Percentiles rank a stretch among this genome's conserved stretches.
Conservation (phyloP, 805 yeast species). For the Metschnikowia colocasiae region DNA sequence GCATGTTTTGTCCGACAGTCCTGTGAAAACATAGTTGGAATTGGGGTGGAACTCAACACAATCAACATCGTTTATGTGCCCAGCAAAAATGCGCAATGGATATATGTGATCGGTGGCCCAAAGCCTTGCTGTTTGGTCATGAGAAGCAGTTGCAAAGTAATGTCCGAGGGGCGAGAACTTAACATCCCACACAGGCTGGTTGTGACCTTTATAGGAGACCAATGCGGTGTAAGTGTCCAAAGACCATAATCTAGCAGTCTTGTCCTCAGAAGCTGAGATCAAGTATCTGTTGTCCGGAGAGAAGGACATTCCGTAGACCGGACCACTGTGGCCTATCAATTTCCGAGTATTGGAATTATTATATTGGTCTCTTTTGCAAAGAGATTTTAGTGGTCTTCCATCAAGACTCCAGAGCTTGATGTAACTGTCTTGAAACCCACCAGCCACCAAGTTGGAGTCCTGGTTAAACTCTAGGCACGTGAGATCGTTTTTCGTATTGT, state of each 20-base stretch:
- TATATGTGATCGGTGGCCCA: constrained; percentile 99
- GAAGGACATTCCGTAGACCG: constrained; percentile 86
- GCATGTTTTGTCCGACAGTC: constrained; percentile 91
- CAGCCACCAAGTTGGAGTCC: constrained; percentile 84
- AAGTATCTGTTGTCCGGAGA: constrained; percentile 85
- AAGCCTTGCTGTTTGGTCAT: constrained; percentile 93
- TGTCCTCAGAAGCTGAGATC: constrained; percentile 84
- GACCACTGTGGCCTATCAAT: constrained; percentile 89
- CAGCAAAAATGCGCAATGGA: constrained; percentile 94
- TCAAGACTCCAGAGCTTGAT: constrained; percentile 91
- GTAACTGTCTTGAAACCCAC: constrained; percentile 90
- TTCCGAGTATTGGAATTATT: constrained; percentile 48
- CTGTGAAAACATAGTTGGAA: constrained; percentile 90
- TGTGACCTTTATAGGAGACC: constrained; percentile 94
- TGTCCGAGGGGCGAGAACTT: constrained; percentile 93
- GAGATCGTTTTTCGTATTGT: constrained; percentile 85
- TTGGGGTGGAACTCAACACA: constrained; percentile 95
- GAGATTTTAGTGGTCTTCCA: constrained; percentile 75
- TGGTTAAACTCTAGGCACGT: constrained; percentile 84
- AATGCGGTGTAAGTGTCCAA: constrained; percentile 83
- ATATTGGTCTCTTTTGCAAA: constrained; percentile 51
- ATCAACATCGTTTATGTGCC: constrained; percentile 95
- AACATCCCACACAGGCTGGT: constrained; percentile 97
- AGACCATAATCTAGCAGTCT: constrained; percentile 91
- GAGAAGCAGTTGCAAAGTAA: constrained; percentile 96